Base-by-base conservation (phyloP, 2,329 filamentous ascomycete genomes). In the Lasiodiplodia sp. region DNA sequence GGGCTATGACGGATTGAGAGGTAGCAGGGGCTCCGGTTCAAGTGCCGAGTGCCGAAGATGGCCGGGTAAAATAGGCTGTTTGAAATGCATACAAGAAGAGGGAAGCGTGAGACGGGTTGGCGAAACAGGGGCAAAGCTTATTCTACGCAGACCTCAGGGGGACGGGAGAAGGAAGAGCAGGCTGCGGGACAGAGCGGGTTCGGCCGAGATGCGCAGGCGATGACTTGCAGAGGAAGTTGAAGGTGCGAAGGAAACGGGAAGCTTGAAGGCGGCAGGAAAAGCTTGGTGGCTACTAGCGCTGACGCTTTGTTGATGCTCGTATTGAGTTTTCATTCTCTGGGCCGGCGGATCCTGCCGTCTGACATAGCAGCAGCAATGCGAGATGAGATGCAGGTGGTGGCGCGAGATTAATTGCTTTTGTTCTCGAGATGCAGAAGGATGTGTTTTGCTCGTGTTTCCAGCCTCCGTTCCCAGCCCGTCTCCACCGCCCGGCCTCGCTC, bases 151-250 rank as follows among this genome's bases (percentile, higher is more conserved):
- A 34, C 37, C 6, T 40, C 31, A 21, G 55, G 31, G 37, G 37
- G 16, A 47, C 11, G 40, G 11, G 40, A n/a, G 2, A 47, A 18
- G n/a, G 18, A n/a, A n/a, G 18, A 47, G 56, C 56, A 44, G 37
- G 34, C 53, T 37, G 34, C 53, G 18, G 31, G 55, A 25, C 23
- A 47, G 38, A 31, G 53, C 34, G 55, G 18, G 34, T 14, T 40
- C 31, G 57, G 23, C 38, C 57, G 57, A 28, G 37, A 47, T 53
- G 25, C 38, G 31, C 37, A 57, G 53, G 53, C 10, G 31, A 57
- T 60, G 57, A 60, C 57, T 47, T 47, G 57, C 57, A 60, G 57
- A 58, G 56, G 21, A 47, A 47, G 57, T 14, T 16, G 31, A 10
- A 56, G 53, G 52, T 31, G 14, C 25, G 56, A 23, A 16, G 34